Percentiles rank a stretch among this genome's conserved stretches.
These are phyloP conservation scores for Selaginella moellendorffii DNA, from an alignment of 75 land plant genomes.

Conservation along the genomic window DNA sequence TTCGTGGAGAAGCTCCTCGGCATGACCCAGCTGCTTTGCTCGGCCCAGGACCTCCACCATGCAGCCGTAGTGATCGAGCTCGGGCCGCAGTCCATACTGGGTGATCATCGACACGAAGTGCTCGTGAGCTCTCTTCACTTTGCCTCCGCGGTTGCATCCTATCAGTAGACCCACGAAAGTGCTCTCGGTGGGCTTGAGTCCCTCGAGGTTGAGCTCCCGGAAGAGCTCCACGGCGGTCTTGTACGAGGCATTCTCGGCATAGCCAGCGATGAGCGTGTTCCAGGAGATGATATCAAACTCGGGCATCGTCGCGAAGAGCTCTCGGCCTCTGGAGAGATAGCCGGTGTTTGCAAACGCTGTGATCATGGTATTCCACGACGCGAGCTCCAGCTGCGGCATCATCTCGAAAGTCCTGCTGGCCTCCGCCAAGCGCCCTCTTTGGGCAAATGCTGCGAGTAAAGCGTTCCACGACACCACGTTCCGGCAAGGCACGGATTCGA, in stretches of 20 bases:
- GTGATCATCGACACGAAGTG: not conserved
- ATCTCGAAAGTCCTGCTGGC: not conserved
- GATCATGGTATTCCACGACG: conserved; percentile 8
- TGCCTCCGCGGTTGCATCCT: conserved; percentile 1
- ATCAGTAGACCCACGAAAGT: not conserved
- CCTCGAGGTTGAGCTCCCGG: not conserved
- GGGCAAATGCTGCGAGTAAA: not conserved
- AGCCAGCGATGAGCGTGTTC: not conserved
- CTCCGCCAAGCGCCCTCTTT: not conserved
- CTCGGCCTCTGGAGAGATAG: not conserved
- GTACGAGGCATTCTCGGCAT: not conserved
- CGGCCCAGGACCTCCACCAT: conserved; percentile 2
- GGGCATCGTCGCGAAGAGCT: not conserved
- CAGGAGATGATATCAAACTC: not conserved
- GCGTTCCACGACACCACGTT: conserved; percentile 4
- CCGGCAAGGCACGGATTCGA: not conserved
- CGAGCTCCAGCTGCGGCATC: not conserved
- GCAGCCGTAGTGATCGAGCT: not conserved
- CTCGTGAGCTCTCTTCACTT: not conserved
- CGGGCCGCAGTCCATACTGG: not conserved
- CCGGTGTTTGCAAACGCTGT: not conserved
- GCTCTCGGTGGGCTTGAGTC: not conserved
- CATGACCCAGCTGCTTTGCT: not conserved
- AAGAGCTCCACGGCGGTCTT: not conserved
- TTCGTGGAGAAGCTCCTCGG: not conserved